These are phyloP conservation scores for Aurinia saxatilis DNA, from an alignment of 345 rosid genomes.

Conservation along the genomic window DNA sequence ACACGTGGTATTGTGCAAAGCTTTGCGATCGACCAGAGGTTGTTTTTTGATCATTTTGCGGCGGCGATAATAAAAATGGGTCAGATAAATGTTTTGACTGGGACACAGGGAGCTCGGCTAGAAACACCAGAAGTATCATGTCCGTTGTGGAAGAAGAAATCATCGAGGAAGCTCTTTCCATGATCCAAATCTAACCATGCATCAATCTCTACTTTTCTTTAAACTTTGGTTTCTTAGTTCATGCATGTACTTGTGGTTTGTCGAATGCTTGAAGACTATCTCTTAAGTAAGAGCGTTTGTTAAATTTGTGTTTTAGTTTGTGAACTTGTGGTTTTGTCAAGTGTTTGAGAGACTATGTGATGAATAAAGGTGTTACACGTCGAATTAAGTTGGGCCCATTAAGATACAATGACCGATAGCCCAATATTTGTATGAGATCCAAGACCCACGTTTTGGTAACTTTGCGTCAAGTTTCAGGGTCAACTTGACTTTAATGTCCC, in stretches of 20 bases:
- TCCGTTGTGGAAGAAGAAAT: conserved; percentile 43
- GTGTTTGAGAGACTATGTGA: no score
- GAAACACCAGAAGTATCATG: conserved; percentile 42
- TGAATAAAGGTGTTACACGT: neutral
- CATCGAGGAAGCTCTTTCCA: conserved; percentile 32
- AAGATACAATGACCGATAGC: neutral
- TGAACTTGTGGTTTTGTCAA: no score
- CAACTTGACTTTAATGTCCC: neutral
- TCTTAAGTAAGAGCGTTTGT: neutral
- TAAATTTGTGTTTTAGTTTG: no score
- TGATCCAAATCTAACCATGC: conserved; percentile 4
- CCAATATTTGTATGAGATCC: neutral
- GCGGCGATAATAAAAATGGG: conserved; percentile 69
- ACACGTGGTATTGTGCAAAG: conserved; percentile 55
- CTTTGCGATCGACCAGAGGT: conserved; percentile 45
- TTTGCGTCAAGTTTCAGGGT: conserved; percentile 12
- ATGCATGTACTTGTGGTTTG: neutral
- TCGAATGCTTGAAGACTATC: neutral
- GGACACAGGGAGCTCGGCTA: conserved; percentile 54
- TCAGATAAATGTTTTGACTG: conserved; percentile 54
- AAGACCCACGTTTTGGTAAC: neutral
- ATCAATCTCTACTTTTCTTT: neutral
- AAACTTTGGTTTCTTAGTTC: neutral
- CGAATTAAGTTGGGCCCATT: neutral
- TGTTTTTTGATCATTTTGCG: conserved; percentile 64